Conservation (phyloP, 83 land plant species). For the Thuja plicata region DNA sequence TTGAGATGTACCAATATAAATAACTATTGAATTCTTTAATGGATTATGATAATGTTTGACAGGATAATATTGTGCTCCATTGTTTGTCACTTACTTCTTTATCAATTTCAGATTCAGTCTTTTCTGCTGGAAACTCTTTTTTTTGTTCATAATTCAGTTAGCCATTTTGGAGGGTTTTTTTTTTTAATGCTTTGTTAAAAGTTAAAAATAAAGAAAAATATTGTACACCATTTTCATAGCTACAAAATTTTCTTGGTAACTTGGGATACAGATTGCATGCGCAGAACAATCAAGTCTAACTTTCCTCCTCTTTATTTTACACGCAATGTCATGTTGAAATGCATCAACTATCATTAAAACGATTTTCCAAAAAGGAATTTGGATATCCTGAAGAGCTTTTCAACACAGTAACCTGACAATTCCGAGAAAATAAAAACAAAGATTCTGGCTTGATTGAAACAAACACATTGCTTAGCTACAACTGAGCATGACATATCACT, state of each 20-base stretch:
- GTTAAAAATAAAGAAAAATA: too few species aligned
- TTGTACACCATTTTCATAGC: constrained; percentile 3
- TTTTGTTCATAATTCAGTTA: too few species aligned
- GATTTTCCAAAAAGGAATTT: not conserved
- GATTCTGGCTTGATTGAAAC: not conserved
- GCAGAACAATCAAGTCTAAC: not conserved
- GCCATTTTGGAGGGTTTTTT: too few species aligned
- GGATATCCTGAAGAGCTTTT: not conserved
- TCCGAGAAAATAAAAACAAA: not conserved
- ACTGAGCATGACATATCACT: not conserved
- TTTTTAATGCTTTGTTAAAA: too few species aligned
- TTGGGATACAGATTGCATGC: not conserved
- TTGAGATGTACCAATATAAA: too few species aligned
- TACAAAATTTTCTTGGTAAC: not conserved
- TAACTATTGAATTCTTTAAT: too few species aligned
- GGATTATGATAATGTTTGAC: too few species aligned
- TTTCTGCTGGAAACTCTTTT: too few species aligned
- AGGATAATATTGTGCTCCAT: too few species aligned
- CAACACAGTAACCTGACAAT: too few species aligned
- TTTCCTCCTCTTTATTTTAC: not conserved
- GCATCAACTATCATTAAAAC: constrained; percentile 1
- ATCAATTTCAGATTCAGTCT: too few species aligned
- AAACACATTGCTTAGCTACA: not conserved
- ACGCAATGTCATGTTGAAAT: not conserved
- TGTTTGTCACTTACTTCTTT: too few species aligned